A percentile compares a stretch with the other conserved stretches of the same genome.
Evolutionary conservation across 352 stramenopile genomes (phyloP).

Genomic region (Halophytophthora batemanensis): DNA sequence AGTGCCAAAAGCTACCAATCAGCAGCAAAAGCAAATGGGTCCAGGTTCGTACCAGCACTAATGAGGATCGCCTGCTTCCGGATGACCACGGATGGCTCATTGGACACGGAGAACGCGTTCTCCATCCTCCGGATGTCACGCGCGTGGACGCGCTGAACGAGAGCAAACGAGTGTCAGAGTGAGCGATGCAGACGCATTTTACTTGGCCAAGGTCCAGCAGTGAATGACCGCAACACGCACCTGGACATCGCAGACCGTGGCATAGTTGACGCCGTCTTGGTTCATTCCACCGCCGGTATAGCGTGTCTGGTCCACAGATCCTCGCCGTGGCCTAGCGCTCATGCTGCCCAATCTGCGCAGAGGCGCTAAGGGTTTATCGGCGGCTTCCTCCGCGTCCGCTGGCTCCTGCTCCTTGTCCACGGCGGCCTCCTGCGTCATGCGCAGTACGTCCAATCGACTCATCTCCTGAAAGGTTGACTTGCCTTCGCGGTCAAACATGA

Average conservation of each 20-base stretch:
- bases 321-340: conserved; percentile 1
- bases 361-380: conserved; percentile 1
- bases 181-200: too few relatives aligned
- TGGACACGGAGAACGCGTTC: conserved; percentile 55
- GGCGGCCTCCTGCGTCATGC: conserved; percentile 52
- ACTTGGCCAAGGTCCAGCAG: too few relatives aligned
- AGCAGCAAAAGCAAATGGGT: neutral
- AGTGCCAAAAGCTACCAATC: neutral
- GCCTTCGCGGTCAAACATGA: conserved; percentile 43
- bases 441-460: conserved; percentile 50
- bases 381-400: too few relatives aligned
- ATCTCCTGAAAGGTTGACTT: conserved; percentile 49
- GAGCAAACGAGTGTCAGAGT: too few relatives aligned
- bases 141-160: conserved; percentile 48
- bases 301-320: too few relatives aligned
- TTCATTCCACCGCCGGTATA: too few relatives aligned
- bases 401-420: conserved; percentile 11
- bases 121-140: conserved; percentile 73
- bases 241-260: conserved; percentile 31
- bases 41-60: conserved; percentile 19
- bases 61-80: conserved; percentile 50
- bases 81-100: conserved; percentile 54
- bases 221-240: conserved; percentile 6
- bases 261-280: too few relatives aligned
- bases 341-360: conserved; percentile 2